Conservation (phyloP, 352 stramenopile genomes). For the Phytophthora meadii region DNA sequence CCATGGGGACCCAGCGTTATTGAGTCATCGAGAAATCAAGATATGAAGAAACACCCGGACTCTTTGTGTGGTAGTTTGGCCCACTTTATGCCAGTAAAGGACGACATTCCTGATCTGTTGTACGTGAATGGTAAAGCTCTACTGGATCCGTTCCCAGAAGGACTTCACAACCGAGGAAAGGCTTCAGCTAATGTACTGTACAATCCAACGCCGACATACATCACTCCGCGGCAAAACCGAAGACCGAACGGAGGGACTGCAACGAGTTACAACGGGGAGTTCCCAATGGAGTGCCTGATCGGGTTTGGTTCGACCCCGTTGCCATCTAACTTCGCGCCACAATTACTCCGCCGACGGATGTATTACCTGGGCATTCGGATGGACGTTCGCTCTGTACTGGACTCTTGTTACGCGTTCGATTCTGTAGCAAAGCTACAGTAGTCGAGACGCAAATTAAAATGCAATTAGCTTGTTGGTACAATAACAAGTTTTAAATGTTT, state of each 20-base stretch:
- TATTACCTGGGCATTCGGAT: conserved; percentile 48
- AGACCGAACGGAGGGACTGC: conserved; percentile 20
- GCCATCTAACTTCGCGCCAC: conserved; percentile 33
- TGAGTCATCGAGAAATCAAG: conserved; percentile 51
- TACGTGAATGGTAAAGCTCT: conserved; percentile 65
- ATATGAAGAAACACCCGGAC: conserved; percentile 53
- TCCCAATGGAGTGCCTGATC: conserved; percentile 50
- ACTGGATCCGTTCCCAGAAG: conserved; percentile 46
- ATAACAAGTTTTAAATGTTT: too few species aligned
- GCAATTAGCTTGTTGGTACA: too few species aligned
- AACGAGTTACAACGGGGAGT: conserved; percentile 30
- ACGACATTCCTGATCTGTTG: conserved; percentile 43
- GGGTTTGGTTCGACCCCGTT: conserved; percentile 47
- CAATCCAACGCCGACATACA: conserved; percentile 46
- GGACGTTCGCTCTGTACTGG: conserved; percentile 40
- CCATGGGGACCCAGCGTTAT: conserved; percentile 58
- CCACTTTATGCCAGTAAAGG: conserved; percentile 53
- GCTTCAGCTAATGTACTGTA: conserved; percentile 45
- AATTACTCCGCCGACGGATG: conserved; percentile 45
- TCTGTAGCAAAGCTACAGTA: conserved; percentile 5
- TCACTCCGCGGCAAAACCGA: conserved; percentile 50
- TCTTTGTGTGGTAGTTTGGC: conserved; percentile 66
- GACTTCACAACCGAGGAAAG: conserved; percentile 31
- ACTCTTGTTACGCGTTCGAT: conserved; percentile 31
- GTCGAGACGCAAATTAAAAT: neutral